Conservation (phyloP, 148 eudicot genomes). For the Bassia scoparia region DNA sequence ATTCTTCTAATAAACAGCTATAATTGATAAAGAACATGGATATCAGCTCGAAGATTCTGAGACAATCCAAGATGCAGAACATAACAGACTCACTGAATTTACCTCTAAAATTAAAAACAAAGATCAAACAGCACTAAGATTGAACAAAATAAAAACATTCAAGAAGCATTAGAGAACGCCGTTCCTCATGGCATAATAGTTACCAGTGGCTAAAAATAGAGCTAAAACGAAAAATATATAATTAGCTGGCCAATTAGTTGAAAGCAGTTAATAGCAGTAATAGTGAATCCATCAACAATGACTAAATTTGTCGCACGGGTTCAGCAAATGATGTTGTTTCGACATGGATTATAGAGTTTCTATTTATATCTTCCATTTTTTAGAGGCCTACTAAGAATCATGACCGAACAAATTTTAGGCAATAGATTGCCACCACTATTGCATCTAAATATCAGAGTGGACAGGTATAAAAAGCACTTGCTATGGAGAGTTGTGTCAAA, state of each 20-base stretch:
- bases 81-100: neutral
- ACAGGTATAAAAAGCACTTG: too few species aligned
- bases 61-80: neutral
- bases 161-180: neutral
- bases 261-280: neutral
- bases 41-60: neutral
- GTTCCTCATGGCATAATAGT: constrained; percentile 2
- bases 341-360: neutral
- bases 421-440: constrained; percentile 29
- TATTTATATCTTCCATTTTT: neutral
- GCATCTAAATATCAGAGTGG: too few species aligned
- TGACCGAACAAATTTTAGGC: constrained; percentile 20
- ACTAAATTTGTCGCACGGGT: neutral
- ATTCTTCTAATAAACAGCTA: neutral
- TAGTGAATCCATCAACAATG: neutral
- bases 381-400: too few species aligned
- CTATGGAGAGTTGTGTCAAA: too few species aligned
- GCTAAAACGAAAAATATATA: too few species aligned
- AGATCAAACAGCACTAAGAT: neutral
- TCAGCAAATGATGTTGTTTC: constrained; percentile 1
- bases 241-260: too few species aligned
- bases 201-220: neutral
- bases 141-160: neutral
- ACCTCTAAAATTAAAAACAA: neutral
- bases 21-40: too few species aligned